These are phyloP conservation scores for Fusarium paranaense DNA, from an alignment of 2,329 filamentous ascomycete genomes.

Conservation along the genomic window DNA sequence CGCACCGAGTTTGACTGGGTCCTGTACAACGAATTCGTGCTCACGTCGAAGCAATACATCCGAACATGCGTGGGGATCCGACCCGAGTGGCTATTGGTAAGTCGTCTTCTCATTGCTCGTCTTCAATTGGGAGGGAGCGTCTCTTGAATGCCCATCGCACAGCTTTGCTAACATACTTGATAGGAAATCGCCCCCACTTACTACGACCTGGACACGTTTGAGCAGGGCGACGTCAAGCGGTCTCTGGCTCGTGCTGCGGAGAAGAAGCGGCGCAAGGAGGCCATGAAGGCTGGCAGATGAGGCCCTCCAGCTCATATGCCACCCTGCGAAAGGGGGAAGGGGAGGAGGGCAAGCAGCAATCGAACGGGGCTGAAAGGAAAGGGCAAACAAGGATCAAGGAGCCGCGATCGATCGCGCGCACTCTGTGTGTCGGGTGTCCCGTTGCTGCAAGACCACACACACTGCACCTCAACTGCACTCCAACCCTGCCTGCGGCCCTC, in stretches of 20 bases:
- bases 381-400: slow-evolving; percentile 9
- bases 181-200: slow-evolving; percentile 94
- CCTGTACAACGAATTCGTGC: slow-evolving; percentile 97
- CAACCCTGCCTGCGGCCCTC: background rate
- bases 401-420: slow-evolving; percentile 18
- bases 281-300: slow-evolving; percentile 63
- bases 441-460: slow-evolving; percentile 14
- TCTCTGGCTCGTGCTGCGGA: slow-evolving; percentile 69
- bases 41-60: slow-evolving; percentile 98
- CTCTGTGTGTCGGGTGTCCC: slow-evolving; percentile 15
- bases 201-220: slow-evolving; percentile 87
- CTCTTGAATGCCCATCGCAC: background rate
- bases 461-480: background rate
- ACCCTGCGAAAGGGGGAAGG: slow-evolving; percentile 19
- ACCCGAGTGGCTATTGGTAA: slow-evolving; percentile 92
- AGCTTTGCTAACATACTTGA: slow-evolving; percentile 22
- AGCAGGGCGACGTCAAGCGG: slow-evolving; percentile 86
- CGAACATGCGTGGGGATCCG: slow-evolving; percentile 91
- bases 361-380: background rate
- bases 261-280: slow-evolving; percentile 70
- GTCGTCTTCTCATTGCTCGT: slow-evolving; percentile 43
- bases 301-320: slow-evolving; percentile 12
- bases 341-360: background rate
- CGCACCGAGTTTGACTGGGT: slow-evolving; percentile 95
- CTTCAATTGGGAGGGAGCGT: background rate